Evolutionary conservation across 805 yeast genomes (phyloP).

Genomic region (Spencermartinsiella europaea): DNA sequence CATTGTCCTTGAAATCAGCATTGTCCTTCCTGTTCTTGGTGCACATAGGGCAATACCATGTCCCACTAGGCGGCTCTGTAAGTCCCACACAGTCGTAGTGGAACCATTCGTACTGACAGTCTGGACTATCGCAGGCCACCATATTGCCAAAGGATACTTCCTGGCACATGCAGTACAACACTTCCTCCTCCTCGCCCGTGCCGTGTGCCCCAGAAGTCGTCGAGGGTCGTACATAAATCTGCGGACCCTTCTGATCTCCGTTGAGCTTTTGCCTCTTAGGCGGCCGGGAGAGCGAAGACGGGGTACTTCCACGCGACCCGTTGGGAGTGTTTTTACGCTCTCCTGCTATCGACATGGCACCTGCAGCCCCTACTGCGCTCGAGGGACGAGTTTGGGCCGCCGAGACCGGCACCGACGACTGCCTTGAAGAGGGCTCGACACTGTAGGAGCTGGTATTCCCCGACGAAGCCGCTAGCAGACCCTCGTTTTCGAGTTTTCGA

Average conservation of each 20-base stretch:
- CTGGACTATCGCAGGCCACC: constrained; percentile 93
- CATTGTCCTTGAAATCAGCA: constrained; percentile 26
- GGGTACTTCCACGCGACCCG: constrained; percentile 15
- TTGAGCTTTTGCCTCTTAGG: constrained; percentile 18
- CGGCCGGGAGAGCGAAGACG: constrained; percentile 13
- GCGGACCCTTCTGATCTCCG: constrained; percentile 8
- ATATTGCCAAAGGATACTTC: constrained; percentile 91
- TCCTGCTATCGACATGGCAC: background rate
- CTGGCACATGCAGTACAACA: constrained; percentile 82
- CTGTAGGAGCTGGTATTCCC: constrained; percentile 5
- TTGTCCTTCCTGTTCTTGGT: constrained; percentile 29
- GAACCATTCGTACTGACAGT: constrained; percentile 91
- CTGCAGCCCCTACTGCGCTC: constrained; percentile 1
- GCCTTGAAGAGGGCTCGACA: constrained; percentile 7
- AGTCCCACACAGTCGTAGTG: constrained; percentile 94
- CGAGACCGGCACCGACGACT: constrained; percentile 8
- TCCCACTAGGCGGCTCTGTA: constrained; percentile 81
- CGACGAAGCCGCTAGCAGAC: constrained; percentile 42
- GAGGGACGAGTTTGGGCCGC: constrained; percentile 5
- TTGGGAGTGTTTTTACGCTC: constrained; percentile 8
- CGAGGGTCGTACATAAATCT: constrained; percentile 8
- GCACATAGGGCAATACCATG: constrained; percentile 94
- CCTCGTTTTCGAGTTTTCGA: constrained; percentile 70
- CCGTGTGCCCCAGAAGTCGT: background rate
- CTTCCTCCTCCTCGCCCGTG: constrained; percentile 58